These are phyloP conservation scores for Ceratobasidium sp. DNA, from an alignment of 1,284 basidiomycete genomes.

Conservation along the genomic window DNA sequence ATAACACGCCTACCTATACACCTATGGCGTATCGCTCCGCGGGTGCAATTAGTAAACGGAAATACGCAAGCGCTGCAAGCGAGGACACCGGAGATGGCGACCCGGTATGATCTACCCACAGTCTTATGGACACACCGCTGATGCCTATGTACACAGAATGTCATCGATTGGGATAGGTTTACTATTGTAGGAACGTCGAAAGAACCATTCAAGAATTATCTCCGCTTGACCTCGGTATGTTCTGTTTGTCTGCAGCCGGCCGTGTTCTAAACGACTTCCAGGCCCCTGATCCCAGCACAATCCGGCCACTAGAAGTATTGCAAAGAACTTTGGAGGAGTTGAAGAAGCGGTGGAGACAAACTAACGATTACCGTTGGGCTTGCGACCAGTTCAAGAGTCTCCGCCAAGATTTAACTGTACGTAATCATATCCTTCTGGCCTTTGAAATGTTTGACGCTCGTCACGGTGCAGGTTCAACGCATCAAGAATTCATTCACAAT, in stretches of 20 bases:
- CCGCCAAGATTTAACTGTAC: constrained; percentile 95
- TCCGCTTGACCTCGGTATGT: constrained; percentile 90
- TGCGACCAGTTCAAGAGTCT: constrained; percentile 99
- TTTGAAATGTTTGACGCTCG: constrained; percentile 48
- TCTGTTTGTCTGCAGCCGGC: constrained; percentile 41
- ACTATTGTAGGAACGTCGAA: constrained; percentile 93
- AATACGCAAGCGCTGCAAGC: constrained; percentile 41
- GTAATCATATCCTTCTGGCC: constrained; percentile 54
- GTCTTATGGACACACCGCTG: not conserved
- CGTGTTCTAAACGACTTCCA: constrained; percentile 53
- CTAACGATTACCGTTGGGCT: constrained; percentile 90
- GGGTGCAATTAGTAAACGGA: constrained; percentile 41
- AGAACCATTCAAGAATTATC: constrained; percentile 94
- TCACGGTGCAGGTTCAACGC: constrained; percentile 85
- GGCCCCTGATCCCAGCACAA: constrained; percentile 95
- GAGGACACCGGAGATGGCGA: constrained; percentile 43
- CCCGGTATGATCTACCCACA: constrained; percentile 12
- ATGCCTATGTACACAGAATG: constrained; percentile 69
- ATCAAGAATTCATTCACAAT: constrained; percentile 99
- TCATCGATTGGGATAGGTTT: constrained; percentile 95
- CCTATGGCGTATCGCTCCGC: constrained; percentile 44
- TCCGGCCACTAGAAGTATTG: constrained; percentile 88
- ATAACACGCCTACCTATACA: constrained; percentile 38
- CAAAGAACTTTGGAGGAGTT: constrained; percentile 88
- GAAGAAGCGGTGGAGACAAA: constrained; percentile 89